Evolutionary conservation across 768 basidiomycete genomes (phyloP).

Genomic region (Amanita inopinata): DNA sequence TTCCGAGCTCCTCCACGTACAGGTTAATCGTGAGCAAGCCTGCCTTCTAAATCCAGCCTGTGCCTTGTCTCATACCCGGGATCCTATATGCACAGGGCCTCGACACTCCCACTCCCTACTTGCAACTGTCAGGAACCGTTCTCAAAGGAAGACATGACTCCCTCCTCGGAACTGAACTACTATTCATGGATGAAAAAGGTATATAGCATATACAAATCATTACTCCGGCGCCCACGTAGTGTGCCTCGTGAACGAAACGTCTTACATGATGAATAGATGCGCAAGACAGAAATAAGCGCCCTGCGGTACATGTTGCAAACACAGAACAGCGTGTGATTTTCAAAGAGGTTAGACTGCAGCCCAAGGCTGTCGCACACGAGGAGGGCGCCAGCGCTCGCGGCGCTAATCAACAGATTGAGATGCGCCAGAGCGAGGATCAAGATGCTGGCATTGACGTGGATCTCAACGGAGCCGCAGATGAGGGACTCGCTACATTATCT

Average conservation of each 20-base stretch:
- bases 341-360: conserved; percentile 53
- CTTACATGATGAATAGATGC: conserved; percentile 21
- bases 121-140: conserved; percentile 70
- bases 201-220: conserved; percentile 7
- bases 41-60: conserved; percentile 6
- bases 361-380: conserved; percentile 20
- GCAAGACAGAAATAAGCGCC: conserved; percentile 32
- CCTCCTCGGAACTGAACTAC: conserved; percentile 65
- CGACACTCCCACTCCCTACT: conserved; percentile 66
- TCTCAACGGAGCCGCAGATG: no score
- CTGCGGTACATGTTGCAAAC: conserved; percentile 45
- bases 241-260: background rate
- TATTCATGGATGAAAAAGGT: conserved; percentile 68
- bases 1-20: conserved; percentile 62
- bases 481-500: background rate
- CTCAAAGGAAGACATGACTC: conserved; percentile 60
- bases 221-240: no score
- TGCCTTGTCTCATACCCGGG: background rate
- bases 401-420: background rate
- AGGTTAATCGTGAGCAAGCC: conserved; percentile 74
- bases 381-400: background rate
- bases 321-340: conserved; percentile 67
- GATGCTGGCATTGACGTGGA: background rate
- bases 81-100: conserved; percentile 41
- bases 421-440: background rate